These are phyloP conservation scores for Planoprotostelium fungivorum DNA, from an alignment of 78 protist genomes.

Conservation along the genomic window DNA sequence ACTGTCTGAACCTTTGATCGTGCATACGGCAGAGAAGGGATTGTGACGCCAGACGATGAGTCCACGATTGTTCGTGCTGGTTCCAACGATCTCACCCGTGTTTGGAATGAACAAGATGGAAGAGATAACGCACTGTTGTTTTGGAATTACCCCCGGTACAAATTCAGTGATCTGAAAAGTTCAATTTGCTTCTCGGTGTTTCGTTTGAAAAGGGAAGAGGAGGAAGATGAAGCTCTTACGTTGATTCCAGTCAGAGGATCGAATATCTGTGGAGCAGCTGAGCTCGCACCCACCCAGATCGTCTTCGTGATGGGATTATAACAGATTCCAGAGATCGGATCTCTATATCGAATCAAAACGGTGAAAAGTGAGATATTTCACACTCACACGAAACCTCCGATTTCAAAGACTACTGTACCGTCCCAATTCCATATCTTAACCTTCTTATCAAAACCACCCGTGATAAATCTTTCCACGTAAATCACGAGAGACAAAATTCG, in stretches of 20 bases:
- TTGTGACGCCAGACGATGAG: neutral
- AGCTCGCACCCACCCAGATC: neutral
- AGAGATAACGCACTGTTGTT: neutral
- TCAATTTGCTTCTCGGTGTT: neutral
- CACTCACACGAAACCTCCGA: neutral
- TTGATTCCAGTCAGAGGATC: neutral
- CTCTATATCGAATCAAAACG: neutral
- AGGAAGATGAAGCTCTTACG: too few relatives aligned
- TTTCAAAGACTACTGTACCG: neutral
- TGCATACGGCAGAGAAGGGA: neutral
- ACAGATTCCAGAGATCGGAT: neutral
- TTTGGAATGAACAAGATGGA: neutral
- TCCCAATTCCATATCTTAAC: neutral
- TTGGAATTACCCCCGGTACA: neutral
- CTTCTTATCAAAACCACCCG: neutral
- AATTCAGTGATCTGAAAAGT: neutral
- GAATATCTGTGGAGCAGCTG: neutral
- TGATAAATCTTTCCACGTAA: neutral
- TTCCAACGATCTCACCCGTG: neutral
- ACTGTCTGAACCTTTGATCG: neutral
- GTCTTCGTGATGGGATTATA: neutral
- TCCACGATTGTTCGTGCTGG: neutral
- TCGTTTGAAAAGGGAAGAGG: too few relatives aligned
- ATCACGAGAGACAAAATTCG: neutral
- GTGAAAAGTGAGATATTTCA: neutral